Conservation (phyloP, 169 alveolate species). For the Plasmodium yoelii region DNA sequence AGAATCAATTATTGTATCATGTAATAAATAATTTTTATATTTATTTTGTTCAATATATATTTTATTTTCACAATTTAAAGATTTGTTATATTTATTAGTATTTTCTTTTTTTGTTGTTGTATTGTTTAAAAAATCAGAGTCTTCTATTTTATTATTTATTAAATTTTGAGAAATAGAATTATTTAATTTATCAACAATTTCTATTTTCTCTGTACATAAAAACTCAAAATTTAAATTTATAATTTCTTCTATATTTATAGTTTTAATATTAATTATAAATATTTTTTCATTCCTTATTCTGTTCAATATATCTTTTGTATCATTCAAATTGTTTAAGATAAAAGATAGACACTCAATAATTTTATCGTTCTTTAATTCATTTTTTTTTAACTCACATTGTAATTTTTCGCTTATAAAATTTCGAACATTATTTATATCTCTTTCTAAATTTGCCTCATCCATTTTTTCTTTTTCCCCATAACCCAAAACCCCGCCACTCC, state of each 20-base stretch:
- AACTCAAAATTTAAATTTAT: conserved; percentile 22
- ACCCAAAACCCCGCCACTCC: too few relatives aligned
- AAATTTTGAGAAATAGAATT: too few relatives aligned
- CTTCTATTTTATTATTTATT: background rate
- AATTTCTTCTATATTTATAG: conserved; percentile 44
- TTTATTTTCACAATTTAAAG: background rate
- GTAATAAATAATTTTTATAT: background rate
- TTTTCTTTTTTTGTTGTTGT: too few relatives aligned
- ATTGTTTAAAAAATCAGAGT: too few relatives aligned
- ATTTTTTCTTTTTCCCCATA: background rate
- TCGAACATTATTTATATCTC: conserved; percentile 8
- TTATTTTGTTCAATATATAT: background rate
- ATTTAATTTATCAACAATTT: background rate
- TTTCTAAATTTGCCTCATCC: background rate
- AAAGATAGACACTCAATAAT: conserved; percentile 12
- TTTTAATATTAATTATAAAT: conserved; percentile 47
- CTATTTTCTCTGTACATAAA: background rate
- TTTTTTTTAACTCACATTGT: conserved; percentile 10
- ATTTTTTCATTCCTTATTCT: conserved; percentile 29
- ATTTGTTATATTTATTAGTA: too few relatives aligned
- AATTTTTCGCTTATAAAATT: conserved; percentile 8
- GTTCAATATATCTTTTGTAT: conserved; percentile 22
- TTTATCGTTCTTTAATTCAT: background rate
- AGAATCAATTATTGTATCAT: conserved; percentile 42
- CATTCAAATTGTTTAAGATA: conserved; percentile 18